Conservation (phyloP, 331 rosid genomes). For the Rosa hybrid region DNA sequence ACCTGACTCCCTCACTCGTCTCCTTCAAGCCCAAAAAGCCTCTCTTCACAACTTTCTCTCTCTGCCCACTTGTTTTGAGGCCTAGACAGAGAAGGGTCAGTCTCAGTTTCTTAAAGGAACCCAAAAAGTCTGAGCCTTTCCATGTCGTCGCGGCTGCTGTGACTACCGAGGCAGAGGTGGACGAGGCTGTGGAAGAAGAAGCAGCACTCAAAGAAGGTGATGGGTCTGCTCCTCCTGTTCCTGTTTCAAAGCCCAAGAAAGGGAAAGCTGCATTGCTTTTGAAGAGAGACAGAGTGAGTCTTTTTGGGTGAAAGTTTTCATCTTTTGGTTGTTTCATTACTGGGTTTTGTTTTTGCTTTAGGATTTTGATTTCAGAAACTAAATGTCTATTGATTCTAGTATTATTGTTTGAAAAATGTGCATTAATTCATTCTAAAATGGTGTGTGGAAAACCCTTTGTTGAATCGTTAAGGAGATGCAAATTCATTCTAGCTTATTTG, state of each 20-base stretch:
- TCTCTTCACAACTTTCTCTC: constrained; percentile 32
- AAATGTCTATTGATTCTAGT: constrained; percentile 6
- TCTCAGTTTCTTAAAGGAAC: constrained; percentile 25
- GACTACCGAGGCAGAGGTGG: constrained; percentile 60
- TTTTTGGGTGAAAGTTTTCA: background rate
- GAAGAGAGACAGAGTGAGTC: constrained; percentile 49
- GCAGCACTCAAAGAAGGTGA: constrained; percentile 27
- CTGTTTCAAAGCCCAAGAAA: constrained; percentile 55
- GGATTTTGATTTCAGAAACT: constrained; percentile 26
- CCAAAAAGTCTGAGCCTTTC: constrained; percentile 16
- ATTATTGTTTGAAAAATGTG: background rate
- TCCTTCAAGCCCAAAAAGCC: constrained; percentile 50
- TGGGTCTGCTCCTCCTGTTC: constrained; percentile 24
- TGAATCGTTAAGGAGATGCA: background rate
- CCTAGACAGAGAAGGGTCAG: constrained; percentile 36
- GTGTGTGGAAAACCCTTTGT: background rate
- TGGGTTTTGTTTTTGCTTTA: constrained; percentile 38
- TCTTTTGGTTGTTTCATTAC: constrained; percentile 4
- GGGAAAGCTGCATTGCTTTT: constrained; percentile 86
- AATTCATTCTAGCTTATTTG: background rate
- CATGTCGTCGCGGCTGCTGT: constrained; percentile 50
- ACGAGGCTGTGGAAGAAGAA: constrained; percentile 44
- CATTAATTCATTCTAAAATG: background rate
- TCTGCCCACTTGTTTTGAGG: constrained; percentile 44
- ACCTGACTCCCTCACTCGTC: constrained; percentile 51